Percentiles rank a stretch among this genome's conserved stretches.
Evolutionary conservation across 306 rosid genomes (phyloP).

Genomic region (Prunus salicina): DNA sequence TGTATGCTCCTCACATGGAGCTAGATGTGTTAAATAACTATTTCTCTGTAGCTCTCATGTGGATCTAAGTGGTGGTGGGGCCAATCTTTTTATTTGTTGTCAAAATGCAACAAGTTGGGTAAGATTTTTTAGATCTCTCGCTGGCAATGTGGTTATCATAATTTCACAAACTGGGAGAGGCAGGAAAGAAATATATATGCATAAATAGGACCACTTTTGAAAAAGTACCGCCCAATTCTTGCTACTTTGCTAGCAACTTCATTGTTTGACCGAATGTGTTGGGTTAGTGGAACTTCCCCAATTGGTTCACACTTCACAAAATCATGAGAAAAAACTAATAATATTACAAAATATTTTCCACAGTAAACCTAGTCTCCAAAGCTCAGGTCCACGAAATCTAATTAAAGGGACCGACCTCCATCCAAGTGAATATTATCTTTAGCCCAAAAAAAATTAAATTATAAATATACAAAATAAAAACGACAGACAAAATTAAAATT

Average conservation of each 20-base stretch:
- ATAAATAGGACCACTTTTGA: conserved; percentile 12
- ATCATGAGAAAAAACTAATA: neutral
- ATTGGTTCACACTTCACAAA: neutral
- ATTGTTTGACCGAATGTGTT: conserved; percentile 25
- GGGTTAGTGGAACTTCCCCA: conserved; percentile 4
- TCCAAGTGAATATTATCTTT: neutral
- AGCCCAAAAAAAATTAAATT: neutral
- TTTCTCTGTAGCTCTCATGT: conserved; percentile 8
- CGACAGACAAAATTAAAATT: neutral
- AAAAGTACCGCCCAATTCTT: conserved; percentile 10
- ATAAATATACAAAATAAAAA: neutral
- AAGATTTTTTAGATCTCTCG: conserved; percentile 17
- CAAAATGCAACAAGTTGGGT: conserved; percentile 30
- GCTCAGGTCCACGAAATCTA: neutral
- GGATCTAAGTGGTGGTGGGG: conserved; percentile 27
- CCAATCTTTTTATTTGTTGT: conserved; percentile 8
- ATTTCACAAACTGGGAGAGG: neutral
- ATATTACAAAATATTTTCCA: neutral
- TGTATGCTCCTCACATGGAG: conserved; percentile 31
- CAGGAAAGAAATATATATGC: neutral
- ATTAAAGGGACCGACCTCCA: neutral
- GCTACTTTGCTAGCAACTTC: conserved; percentile 1
- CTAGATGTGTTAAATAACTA: neutral
- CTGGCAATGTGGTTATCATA: neutral
- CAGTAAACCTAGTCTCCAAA: neutral